Evolutionary conservation across 768 basidiomycete genomes (phyloP), one percentile per base, ranked within the genome.

Genomic region (Phaffia australis): DNA sequence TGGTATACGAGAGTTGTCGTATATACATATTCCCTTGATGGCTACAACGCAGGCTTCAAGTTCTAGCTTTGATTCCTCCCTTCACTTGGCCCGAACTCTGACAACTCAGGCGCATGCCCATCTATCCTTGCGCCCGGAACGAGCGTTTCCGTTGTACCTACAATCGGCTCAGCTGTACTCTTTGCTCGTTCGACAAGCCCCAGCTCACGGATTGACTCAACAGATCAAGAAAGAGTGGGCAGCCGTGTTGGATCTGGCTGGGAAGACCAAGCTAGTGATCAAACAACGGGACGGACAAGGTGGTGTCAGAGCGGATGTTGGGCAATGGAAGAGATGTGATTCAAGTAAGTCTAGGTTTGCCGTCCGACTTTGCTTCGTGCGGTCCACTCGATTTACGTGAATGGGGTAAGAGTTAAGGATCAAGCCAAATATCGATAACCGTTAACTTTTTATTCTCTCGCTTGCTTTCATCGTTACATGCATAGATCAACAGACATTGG

Each of bases 121-220:
- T 18, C 60, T 67, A 1, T 27, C 50, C 19, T 30, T 35, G 11
- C 25, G 21, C 29, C 51, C 63, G 35, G 29, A 18, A 4, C 51
- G 23, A 54, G 66, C 66, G 25, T 57, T 67, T 48, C 54, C 60
- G 14, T 54, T 67, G 27, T 67, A 61, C 60, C 60, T 67, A 23
- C 54, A 67, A 32, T 60, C 66, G 6, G 66, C 66, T 3, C 52
- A 67, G 47, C 27, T 60, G n/a, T 67, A 61, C 32, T 55, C 60
- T 5, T 61, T 62, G 49, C 32, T 56, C 18, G 66, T 62, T 5
- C 59, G 66, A 30, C 66, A 62, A 25, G 66, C 60, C 14, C 29
- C 42, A 3, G 21, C 5, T 19, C 46, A 2, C 7, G 60, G 56
- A 2, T 14, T 5, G 18, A 30, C 50, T 25, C 25, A 23, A 3